Evolutionary conservation across 23 red algal genomes (phyloP), one percentile per base, ranked within the genome.

Genomic region (Gracilaria domingensis): DNA sequence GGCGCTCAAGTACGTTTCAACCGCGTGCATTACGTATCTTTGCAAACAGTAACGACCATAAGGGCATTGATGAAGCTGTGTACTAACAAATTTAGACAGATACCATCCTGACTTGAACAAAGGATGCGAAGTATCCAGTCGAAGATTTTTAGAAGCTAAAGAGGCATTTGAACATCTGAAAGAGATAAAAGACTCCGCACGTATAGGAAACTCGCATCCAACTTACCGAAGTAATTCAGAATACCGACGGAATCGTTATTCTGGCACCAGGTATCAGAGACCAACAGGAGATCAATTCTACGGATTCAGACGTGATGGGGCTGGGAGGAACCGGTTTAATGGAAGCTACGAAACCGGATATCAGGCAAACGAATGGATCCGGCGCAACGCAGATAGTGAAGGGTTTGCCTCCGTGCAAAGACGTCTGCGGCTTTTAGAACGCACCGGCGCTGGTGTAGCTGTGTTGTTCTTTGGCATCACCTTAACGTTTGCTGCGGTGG

Each of bases 121-220:
- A 55, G 87, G 87, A 42, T 80, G 73, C 30, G 50, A 70, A 30
- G 32, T 77, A 45, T 70, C 87, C 33, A 35, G 74, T 37, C 53
- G 39, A 71, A 25, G 30, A 36, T 90, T 90, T 81, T 75, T 81
- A 66, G 74, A 62, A 66, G 58, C 77, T 4, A 77, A 64, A 35
- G 71, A 90, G 48, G 87, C 87, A 25, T 90, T 90, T 81, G 73
- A 90, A 45, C 44, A 90, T 42, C 76, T 90, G 14, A 30, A 90
- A 66, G 24, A 57, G 11, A 64, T 49, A 32, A 45, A 78, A 53
- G 33, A 9, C 23, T 26, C 64, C 36, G 57, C 36, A 13, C 57
- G 33, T 16, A 26, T n/a, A 8, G 29, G 17, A 21, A 82, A 47
- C 36, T 26, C 53, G 64, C 12, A 25, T 8, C 23, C 17, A 51